Evolutionary conservation across 176 grass and related monocot genomes (phyloP).

Genomic region (Bromus sterilis): DNA sequence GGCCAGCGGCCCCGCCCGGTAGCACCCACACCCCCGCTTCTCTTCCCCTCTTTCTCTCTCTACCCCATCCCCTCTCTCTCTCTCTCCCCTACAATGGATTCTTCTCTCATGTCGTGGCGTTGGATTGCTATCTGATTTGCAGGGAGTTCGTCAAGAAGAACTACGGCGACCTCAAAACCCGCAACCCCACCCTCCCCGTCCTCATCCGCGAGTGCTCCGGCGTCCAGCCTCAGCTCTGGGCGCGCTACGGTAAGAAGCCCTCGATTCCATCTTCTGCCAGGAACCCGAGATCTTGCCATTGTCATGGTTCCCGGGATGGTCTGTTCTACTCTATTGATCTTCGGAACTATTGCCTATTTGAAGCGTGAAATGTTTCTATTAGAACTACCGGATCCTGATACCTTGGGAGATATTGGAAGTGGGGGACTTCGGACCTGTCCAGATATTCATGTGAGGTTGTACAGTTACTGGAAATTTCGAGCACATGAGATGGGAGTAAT

Average conservation of each 20-base stretch:
- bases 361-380: background rate
- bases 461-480: background rate
- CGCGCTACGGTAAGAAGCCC: conserved; percentile 60
- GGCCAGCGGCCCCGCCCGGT: conserved; percentile 64
- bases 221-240: conserved; percentile 87
- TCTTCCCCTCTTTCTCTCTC: background rate
- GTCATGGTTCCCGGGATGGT: background rate
- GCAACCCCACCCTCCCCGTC: conserved; percentile 74
- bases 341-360: background rate
- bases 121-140: background rate
- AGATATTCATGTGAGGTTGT: background rate
- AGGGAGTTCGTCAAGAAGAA: conserved; percentile 95
- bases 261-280: background rate
- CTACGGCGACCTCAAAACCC: conserved; percentile 83
- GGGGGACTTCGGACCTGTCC: background rate
- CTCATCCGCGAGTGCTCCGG: conserved; percentile 95
- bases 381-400: background rate
- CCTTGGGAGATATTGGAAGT: background rate
- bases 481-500: background rate
- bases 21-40: background rate
- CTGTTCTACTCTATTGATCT: background rate
- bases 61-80: background rate
- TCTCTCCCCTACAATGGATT: background rate
- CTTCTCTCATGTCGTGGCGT: background rate
- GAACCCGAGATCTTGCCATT: background rate